Conservation (phyloP, 768 basidiomycete genomes). For the Lenzites betulinus region DNA sequence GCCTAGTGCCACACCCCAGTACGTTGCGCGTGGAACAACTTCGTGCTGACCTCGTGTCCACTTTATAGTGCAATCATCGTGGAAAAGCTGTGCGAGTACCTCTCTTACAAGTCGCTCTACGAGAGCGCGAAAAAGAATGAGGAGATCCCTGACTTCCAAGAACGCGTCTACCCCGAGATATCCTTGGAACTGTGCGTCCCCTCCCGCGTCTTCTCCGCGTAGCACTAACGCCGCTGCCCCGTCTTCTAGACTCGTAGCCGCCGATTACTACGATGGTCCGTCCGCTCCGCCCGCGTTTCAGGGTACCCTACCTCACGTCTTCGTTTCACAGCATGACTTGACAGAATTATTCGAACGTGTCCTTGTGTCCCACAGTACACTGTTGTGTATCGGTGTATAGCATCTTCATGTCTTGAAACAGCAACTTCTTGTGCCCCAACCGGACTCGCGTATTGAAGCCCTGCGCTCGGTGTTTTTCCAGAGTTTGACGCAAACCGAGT, state of each 20-base stretch:
- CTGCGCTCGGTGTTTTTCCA: no score
- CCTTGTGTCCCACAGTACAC: no score
- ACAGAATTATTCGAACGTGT: no score
- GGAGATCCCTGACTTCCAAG: conserved; percentile 81
- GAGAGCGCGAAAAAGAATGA: conserved; percentile 73
- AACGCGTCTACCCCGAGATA: conserved; percentile 84
- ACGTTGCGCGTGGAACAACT: background rate
- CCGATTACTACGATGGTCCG: conserved; percentile 18
- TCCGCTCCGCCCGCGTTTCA: background rate
- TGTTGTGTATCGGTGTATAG: no score
- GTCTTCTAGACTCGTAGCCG: conserved; percentile 10
- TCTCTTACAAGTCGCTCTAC: conserved; percentile 82
- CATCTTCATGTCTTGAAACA: no score
- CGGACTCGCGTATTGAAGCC: no score
- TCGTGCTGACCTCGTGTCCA: background rate
- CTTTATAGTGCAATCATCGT: conserved; percentile 58
- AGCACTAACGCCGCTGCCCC: background rate
- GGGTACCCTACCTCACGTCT: background rate
- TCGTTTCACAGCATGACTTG: background rate
- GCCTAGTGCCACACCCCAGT: background rate
- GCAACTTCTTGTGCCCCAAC: no score
- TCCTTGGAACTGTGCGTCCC: conserved; percentile 75
- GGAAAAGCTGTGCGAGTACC: conserved; percentile 89
- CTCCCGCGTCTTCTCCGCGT: no score
- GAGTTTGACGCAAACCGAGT: no score